These are phyloP conservation scores for Rhizophagus clarus DNA, from an alignment of 192 early-diverging fungal genomes.

Conservation along the genomic window DNA sequence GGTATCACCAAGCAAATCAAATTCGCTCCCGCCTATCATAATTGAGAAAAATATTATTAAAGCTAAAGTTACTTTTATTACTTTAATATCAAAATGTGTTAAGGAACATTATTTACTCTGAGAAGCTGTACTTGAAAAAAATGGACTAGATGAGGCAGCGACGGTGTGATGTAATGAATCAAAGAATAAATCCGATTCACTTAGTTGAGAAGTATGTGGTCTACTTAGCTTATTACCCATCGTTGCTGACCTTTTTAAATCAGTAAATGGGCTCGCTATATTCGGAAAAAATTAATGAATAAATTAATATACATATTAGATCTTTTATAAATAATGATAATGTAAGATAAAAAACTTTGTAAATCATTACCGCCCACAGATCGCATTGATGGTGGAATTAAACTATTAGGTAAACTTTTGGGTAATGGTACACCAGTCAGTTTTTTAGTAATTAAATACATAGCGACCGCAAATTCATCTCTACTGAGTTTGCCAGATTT, in stretches of 20 bases:
- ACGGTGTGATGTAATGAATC: background rate
- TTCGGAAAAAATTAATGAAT: background rate
- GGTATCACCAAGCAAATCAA: constrained; percentile 46
- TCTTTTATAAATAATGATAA: background rate
- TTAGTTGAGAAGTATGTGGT: background rate
- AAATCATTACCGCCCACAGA: constrained; percentile 14
- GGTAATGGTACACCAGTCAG: constrained; percentile 57
- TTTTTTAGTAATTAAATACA: constrained; percentile 73
- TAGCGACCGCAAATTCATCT: constrained; percentile 81
- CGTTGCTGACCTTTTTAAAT: constrained; percentile 3
- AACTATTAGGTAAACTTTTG: constrained; percentile 51
- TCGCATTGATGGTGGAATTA: constrained; percentile 61
- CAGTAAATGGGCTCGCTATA: constrained; percentile 1
- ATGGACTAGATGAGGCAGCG: background rate
- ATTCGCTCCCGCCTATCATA: background rate
- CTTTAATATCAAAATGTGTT: background rate
- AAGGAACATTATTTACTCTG: background rate
- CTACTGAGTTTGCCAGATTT: constrained; percentile 61
- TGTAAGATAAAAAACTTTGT: background rate
- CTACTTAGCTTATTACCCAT: background rate
- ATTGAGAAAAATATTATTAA: background rate
- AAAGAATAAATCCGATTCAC: background rate
- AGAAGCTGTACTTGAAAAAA: background rate
- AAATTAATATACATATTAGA: background rate
- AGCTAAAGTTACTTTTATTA: background rate